Base-by-base conservation (phyloP, 345 rosid species). In the Erysimum cheiranthoides region DNA sequence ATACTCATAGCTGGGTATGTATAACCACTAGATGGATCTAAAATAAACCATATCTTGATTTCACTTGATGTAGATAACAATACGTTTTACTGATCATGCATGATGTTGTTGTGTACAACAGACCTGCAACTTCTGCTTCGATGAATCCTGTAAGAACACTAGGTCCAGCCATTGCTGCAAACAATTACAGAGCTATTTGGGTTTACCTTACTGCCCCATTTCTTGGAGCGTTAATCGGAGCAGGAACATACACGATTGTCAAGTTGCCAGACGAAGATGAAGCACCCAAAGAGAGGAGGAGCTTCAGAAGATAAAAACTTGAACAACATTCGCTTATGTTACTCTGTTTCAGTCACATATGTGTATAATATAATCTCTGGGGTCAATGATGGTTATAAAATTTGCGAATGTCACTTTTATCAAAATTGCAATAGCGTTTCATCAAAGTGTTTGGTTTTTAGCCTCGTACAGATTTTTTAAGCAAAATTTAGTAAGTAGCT, bases 101-200 rank as follows among this genome's bases (percentile, higher is more conserved):
- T 51, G 28, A 49, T 71, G 32, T 50, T 61, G 34, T 38, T 12
- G n/a, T n/a, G n/a, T 65, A 30, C 16, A 66, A 71, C 90, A 91
- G 94, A 67, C 85, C 88, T 5, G 61, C 87, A 60, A 89, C 97
- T 8, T 91, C 94, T 11, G 98, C 87, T 45, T 90, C 94, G 1
- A 90, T 93, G 97, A 93, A 93, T 76, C 98, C 97, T 3, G 96
- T 82, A 31, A 85, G 97, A 82, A 93, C 96, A 56, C 46, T 88
- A 43, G 96, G 96, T 11, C 98, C 98, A 39, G 98, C 97, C 5
- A 71, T 91, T 57, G 97, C 94, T 36, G 91, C 87, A 72, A 92
- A 88, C 77, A 93, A 90, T 80, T 93, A 78, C 81, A 85, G 72
- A 79, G 97, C 84, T 46, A 91, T 91, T 71, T 91, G 96, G 98